Conservation (phyloP, 371 early-diverging fungal species). For the Haplosporangium sp. region DNA sequence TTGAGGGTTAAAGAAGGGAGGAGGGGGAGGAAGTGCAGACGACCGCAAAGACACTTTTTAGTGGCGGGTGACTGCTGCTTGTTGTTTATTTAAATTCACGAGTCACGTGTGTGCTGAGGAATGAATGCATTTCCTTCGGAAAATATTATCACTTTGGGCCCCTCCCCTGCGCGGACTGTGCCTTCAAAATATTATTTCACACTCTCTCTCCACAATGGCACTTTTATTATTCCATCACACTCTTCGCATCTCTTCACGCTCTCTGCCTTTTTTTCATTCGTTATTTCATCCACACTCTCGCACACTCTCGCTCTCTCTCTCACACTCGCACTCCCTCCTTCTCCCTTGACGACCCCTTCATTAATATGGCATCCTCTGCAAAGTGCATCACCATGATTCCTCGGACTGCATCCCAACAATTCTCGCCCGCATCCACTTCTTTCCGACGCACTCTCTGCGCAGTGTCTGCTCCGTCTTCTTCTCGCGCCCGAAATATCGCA, state of each 20-base stretch:
- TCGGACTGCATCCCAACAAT: background rate
- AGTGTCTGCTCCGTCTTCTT: slow-evolving; percentile 3
- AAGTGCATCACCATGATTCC: slow-evolving; percentile 1
- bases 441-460: slow-evolving; percentile 20
- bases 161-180: too few species aligned
- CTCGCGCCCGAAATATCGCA: background rate
- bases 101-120: too few species aligned
- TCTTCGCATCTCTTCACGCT: too few species aligned
- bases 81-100: background rate
- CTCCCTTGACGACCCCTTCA: background rate
- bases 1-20: background rate
- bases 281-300: too few species aligned
- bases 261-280: too few species aligned
- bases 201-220: too few species aligned
- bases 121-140: too few species aligned
- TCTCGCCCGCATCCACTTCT: background rate
- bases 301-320: background rate
- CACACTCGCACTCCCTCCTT: background rate
- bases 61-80: background rate
- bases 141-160: too few species aligned
- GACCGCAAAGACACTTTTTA: background rate
- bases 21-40: background rate
- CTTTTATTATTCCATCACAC: too few species aligned
- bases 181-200: too few species aligned
- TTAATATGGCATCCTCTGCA: slow-evolving; percentile 4